Evolutionary conservation across 2,329 filamentous ascomycete genomes (phyloP).

Genomic region (Diaporthe ilicicola): DNA sequence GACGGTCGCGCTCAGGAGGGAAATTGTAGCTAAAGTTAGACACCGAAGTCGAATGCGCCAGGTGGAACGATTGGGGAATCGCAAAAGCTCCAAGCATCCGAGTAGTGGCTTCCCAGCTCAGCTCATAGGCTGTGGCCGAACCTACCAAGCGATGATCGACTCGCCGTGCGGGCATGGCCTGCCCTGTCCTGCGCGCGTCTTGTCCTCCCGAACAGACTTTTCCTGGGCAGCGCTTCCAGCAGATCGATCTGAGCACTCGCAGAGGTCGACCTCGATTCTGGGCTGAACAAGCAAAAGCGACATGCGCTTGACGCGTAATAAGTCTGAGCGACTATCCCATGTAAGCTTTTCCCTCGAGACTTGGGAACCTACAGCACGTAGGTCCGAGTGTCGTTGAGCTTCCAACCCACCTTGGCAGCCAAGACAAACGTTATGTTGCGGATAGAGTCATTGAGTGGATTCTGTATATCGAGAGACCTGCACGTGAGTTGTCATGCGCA

Average conservation of each 20-base stretch:
- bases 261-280: not conserved
- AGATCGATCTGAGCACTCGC: constrained; percentile 11
- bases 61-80: not conserved
- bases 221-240: not conserved
- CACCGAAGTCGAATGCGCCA: not conserved
- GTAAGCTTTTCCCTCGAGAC: constrained; percentile 3
- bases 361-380: not conserved
- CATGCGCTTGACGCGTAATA: not conserved
- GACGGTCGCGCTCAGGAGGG: not conserved
- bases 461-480: not conserved
- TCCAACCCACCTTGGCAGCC: not conserved
- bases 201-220: not conserved
- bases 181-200: not conserved
- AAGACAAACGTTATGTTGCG: not conserved
- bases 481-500: not conserved
- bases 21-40: not conserved
- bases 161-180: not conserved
- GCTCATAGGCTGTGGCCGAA: not conserved
- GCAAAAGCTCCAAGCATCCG: not conserved
- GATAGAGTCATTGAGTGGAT: not conserved
- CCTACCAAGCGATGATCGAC: not conserved
- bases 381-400: not conserved
- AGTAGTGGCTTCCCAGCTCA: not conserved
- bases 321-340: not conserved
- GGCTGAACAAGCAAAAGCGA: not conserved